Conservation (phyloP, 495 filamentous ascomycete genomes). For the Xylaria flabelliformis region DNA sequence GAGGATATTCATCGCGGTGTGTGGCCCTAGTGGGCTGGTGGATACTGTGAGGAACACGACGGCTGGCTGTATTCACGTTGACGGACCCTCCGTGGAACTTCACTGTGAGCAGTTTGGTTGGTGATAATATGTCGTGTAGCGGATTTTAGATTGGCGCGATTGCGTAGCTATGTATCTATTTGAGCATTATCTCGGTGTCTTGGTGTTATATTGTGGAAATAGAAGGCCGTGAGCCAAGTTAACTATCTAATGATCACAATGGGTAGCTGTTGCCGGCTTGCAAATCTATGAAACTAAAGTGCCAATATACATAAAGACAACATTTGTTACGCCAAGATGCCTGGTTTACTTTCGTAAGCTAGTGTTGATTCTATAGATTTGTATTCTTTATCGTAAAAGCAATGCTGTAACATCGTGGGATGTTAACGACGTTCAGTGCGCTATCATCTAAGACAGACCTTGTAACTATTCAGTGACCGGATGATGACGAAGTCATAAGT, state of each 20-base stretch:
- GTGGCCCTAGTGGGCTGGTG: slow-evolving; percentile 58
- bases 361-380: neutral
- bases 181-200: neutral
- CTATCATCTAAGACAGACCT: neutral
- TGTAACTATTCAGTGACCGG: neutral
- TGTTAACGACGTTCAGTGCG: neutral
- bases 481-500: neutral
- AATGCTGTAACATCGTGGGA: no score
- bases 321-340: neutral
- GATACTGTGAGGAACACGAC: slow-evolving; percentile 55
- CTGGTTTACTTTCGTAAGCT: neutral
- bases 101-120: slow-evolving; percentile 64
- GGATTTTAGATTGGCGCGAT: neutral
- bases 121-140: slow-evolving; percentile 36
- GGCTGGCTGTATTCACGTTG: slow-evolving; percentile 53
- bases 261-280: neutral
- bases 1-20: slow-evolving; percentile 58
- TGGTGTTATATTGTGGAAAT: neutral
- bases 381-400: no score
- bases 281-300: no score
- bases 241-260: neutral
- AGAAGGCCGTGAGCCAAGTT: neutral
- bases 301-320: neutral
- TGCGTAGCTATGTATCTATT: neutral
- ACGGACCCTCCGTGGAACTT: slow-evolving; percentile 59